Evolutionary conservation across 2,329 filamentous ascomycete species (phyloP).

Genomic region (Keithomyces neogunnii): DNA sequence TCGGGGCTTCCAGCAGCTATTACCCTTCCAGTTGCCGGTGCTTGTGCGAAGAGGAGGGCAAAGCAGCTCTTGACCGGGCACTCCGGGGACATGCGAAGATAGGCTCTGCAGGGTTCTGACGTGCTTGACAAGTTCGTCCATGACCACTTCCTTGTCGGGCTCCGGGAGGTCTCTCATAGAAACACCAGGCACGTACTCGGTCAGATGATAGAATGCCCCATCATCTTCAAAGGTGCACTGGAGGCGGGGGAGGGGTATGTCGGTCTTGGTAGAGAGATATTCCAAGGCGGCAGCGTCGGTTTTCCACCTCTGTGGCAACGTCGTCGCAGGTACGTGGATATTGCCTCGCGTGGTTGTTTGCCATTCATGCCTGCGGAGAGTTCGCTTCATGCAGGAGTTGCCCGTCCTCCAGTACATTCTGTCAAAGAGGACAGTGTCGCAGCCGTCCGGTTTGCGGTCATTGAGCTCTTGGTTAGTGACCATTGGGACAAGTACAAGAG

Average conservation of each 20-base stretch:
- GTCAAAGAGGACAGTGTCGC: neutral
- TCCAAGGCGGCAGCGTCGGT: neutral
- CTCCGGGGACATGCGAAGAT: constrained; percentile 6
- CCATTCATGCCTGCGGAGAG: constrained; percentile 2
- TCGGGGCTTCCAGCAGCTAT: constrained; percentile 7
- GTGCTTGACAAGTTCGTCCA: constrained; percentile 1
- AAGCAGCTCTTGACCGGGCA: constrained; percentile 6
- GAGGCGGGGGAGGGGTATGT: constrained; percentile 5
- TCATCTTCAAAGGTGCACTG: constrained; percentile 9
- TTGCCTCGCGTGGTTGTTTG: neutral
- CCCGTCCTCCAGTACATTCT: neutral
- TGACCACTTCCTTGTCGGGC: constrained; percentile 2
- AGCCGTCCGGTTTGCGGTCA: neutral
- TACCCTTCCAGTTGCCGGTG: constrained; percentile 5
- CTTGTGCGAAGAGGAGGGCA: constrained; percentile 6
- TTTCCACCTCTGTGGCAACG: neutral
- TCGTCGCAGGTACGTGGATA: neutral
- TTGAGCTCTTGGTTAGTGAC: constrained; percentile 1
- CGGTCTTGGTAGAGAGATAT: constrained; percentile 4
- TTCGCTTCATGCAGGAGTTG: constrained; percentile 1
- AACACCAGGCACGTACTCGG: constrained; percentile 4
- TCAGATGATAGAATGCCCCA: constrained; percentile 6
- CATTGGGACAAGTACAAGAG: neutral
- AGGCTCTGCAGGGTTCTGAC: neutral
- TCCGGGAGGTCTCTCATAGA: constrained; percentile 1